phyloP scores from a whole-genome alignment of 2,329 filamentous ascomycete genomes.

The Cordyceps javanica region DNA sequence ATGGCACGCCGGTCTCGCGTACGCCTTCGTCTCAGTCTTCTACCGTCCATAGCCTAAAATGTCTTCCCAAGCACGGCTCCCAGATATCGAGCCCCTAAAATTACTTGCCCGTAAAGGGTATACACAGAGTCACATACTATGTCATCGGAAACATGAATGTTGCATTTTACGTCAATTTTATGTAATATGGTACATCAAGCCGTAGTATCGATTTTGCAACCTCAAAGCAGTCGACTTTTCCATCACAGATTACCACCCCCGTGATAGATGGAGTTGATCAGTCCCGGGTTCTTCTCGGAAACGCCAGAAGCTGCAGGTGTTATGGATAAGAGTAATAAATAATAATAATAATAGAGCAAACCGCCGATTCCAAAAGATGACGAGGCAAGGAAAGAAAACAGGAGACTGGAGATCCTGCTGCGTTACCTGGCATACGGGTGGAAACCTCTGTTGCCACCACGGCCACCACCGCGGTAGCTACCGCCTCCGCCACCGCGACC shows the following conservation, averaged over 20 bases:
- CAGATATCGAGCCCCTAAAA: too few relatives aligned
- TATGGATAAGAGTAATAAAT: not conserved
- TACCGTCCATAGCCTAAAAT: not conserved
- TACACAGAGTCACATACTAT: too few relatives aligned
- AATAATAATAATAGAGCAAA: not conserved
- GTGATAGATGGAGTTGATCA: not conserved
- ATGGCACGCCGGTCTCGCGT: not conserved
- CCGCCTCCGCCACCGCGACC: conserved; percentile 68
- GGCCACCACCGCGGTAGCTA: conserved; percentile 87
- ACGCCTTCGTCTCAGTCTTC: not conserved
- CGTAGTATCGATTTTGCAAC: not conserved
- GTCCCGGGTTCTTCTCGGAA: not conserved
- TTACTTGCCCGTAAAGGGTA: too few relatives aligned
- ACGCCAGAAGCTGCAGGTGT: not conserved
- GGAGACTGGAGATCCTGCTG: not conserved
- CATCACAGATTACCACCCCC: not conserved
- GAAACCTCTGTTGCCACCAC: conserved; percentile 67
- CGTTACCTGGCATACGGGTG: conserved; percentile 62
- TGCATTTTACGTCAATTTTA: not conserved
- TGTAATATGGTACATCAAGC: not conserved
- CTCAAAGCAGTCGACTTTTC: not conserved
- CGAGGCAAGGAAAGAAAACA: not conserved
- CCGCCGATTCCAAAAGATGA: not conserved
- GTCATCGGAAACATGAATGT: too few relatives aligned
- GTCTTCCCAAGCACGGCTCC: too few relatives aligned